Percentiles rank a stretch among this genome's conserved stretches.
phyloP scores from a whole-genome alignment of 2,329 filamentous ascomycete genomes.

The Arthrocladium fulminans region DNA sequence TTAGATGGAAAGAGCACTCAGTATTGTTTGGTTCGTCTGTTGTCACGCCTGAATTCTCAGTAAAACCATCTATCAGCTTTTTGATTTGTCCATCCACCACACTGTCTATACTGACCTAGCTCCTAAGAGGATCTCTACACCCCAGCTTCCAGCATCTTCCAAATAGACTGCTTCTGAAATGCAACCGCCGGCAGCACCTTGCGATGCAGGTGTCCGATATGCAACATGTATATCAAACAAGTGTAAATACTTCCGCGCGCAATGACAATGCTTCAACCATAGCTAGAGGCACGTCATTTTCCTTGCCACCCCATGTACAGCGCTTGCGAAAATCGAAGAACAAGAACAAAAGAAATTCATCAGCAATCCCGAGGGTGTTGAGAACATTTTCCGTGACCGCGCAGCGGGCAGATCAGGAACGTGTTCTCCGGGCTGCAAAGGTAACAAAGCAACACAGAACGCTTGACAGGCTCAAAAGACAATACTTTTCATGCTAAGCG shows the following conservation, averaged over 20 bases:
- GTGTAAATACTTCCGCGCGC: not conserved
- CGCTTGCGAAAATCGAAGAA: conserved; percentile 7
- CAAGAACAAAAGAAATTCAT: conserved; percentile 9
- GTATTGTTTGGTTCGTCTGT: not conserved
- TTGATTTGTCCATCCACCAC: not conserved
- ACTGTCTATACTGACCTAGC: not conserved
- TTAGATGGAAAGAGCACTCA: conserved; percentile 2
- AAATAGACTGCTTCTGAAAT: not conserved
- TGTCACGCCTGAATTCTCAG: not conserved
- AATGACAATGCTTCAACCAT: not conserved
- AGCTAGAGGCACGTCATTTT: not conserved
- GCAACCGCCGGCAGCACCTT: not conserved
- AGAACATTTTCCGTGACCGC: not conserved
- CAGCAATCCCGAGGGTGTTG: conserved; percentile 8
- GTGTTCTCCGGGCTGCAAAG: conserved; percentile 5
- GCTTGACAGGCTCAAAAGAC: not conserved
- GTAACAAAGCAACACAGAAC: not conserved
- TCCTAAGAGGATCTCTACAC: too few relatives aligned
- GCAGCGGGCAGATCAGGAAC: not conserved
- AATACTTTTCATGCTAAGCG: not conserved
- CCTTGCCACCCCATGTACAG: not conserved
- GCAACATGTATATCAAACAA: not conserved
- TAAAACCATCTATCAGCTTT: conserved; percentile 2
- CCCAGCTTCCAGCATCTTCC: not conserved
- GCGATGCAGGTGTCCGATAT: not conserved